A percentile compares a stretch with the other conserved stretches of the same genome.
Conservation (phyloP, 345 rosid species). For the Kernera saxatilis region DNA sequence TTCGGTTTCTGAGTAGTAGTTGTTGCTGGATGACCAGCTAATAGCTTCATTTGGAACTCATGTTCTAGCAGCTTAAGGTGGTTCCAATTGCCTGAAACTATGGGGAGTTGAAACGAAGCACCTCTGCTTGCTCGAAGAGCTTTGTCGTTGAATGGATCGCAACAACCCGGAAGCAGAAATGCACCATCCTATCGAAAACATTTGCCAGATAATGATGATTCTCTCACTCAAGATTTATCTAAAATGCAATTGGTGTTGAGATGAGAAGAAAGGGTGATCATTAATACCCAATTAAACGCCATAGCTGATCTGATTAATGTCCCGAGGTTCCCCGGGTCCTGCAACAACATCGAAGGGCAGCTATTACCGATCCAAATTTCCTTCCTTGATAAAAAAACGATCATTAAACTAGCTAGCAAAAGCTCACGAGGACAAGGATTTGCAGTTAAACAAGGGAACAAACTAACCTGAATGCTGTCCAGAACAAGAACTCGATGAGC, state of each 20-base stretch:
- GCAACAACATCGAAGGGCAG: constrained; percentile 21
- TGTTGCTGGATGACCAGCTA: constrained; percentile 74
- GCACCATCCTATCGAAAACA: constrained; percentile 58
- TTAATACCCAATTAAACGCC: constrained; percentile 79
- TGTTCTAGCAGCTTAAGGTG: constrained; percentile 50
- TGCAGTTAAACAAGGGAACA: too few species aligned
- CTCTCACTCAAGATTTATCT: neutral
- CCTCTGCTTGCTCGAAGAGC: constrained; percentile 93
- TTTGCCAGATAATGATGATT: neutral
- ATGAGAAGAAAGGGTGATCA: constrained; percentile 8
- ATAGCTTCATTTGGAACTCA: constrained; percentile 61
- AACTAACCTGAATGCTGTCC: constrained; percentile 72
- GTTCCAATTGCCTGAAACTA: constrained; percentile 71
- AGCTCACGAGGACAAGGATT: too few species aligned
- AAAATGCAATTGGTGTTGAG: neutral
- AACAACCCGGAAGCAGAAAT: constrained; percentile 95
- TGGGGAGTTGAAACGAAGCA: constrained; percentile 77
- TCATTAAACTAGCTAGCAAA: neutral
- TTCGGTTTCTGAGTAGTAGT: constrained; percentile 29
- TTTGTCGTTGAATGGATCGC: constrained; percentile 88
- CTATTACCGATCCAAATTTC: neutral
- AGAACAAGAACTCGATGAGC: constrained; percentile 71
- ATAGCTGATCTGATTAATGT: constrained; percentile 81
- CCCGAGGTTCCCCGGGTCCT: constrained; percentile 97
- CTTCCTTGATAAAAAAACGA: neutral